Conservation (phyloP, 192 early-diverging fungal genomes). For the Entrophospora sp. region DNA sequence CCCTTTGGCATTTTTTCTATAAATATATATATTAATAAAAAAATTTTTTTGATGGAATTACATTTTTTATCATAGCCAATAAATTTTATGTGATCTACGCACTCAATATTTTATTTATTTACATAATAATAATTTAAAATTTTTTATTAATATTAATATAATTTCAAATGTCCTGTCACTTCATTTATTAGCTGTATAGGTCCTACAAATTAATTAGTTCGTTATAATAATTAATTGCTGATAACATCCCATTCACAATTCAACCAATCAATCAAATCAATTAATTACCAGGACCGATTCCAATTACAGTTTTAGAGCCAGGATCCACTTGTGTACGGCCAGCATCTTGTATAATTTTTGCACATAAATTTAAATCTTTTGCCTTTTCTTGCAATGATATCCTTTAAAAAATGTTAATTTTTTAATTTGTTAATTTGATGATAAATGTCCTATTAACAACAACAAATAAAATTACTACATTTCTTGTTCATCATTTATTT, state of each 20-base stretch:
- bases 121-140: too few species aligned
- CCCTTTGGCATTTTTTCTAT: too few species aligned
- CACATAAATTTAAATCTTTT: constrained; percentile 46
- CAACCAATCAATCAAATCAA: too few species aligned
- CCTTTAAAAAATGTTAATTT: constrained; percentile 30
- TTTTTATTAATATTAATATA: too few species aligned
- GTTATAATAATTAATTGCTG: neutral
- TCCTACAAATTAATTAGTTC: constrained; percentile 18
- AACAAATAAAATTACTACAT: constrained; percentile 43
- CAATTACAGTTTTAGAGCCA: constrained; percentile 85
- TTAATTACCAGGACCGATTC: constrained; percentile 75
- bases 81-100: too few species aligned
- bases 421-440: neutral
- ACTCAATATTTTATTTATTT: too few species aligned
- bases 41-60: too few species aligned
- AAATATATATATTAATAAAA: too few species aligned
- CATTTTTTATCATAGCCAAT: too few species aligned
- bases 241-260: neutral
- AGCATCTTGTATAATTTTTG: constrained; percentile 79
- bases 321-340: constrained; percentile 88
- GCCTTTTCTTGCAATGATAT: constrained; percentile 57
- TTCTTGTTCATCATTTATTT: constrained; percentile 64
- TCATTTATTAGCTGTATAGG: constrained; percentile 30
- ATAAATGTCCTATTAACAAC: neutral
- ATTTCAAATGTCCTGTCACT: constrained; percentile 33